These are phyloP conservation scores for Cystobasidium sp. DNA, from an alignment of 1,284 basidiomycete species.

Conservation along the genomic window DNA sequence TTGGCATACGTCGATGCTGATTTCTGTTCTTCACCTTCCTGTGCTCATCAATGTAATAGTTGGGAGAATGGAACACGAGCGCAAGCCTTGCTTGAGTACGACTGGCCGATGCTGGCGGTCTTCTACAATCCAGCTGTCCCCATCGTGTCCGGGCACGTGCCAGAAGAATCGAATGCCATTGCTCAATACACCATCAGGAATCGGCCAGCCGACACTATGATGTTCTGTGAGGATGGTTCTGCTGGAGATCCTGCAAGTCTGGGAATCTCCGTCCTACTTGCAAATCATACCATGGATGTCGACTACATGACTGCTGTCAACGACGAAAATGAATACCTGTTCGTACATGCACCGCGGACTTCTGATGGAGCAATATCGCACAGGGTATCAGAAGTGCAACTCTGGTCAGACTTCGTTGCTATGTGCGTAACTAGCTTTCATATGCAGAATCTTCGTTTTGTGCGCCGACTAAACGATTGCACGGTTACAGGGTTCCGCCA, in stretches of 20 bases:
- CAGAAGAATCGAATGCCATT: constrained; percentile 32
- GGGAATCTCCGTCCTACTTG: constrained; percentile 76
- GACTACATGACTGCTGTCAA: constrained; percentile 40
- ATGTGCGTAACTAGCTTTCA: constrained; percentile 1
- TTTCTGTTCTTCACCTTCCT: neutral
- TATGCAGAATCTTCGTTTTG: neutral
- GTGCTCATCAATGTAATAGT: constrained; percentile 56
- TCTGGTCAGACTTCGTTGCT: constrained; percentile 45
- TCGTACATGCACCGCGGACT: constrained; percentile 59
- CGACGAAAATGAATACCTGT: constrained; percentile 45
- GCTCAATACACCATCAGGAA: constrained; percentile 38
- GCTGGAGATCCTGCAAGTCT: constrained; percentile 81
- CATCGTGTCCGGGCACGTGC: constrained; percentile 35
- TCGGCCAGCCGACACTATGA: constrained; percentile 16
- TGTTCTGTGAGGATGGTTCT: constrained; percentile 63
- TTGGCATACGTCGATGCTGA: neutral
- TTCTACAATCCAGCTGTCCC: constrained; percentile 59
- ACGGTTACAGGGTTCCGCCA: constrained; percentile 59
- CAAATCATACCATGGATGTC: constrained; percentile 55
- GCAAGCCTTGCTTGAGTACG: constrained; percentile 71
- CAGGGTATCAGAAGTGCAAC: constrained; percentile 67
- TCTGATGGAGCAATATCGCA: constrained; percentile 81
- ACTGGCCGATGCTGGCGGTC: constrained; percentile 68
- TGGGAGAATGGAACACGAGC: constrained; percentile 81
- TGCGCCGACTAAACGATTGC: neutral